Base-by-base conservation (phyloP, 2,329 filamentous ascomycete species). In the Pseudogymnoascus sp. region DNA sequence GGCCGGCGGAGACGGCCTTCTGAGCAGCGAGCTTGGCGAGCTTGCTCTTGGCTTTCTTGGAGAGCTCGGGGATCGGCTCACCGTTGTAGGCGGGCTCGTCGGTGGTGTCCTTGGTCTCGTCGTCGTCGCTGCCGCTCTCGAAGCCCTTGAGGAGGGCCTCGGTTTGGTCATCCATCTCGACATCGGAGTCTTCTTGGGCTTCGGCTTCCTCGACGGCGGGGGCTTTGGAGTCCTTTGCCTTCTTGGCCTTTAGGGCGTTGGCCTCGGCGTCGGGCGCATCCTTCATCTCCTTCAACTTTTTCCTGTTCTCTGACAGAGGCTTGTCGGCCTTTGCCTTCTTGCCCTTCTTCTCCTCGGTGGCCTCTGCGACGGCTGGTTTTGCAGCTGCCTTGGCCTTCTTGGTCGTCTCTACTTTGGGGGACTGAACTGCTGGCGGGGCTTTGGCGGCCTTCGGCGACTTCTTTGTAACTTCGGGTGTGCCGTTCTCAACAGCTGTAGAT, bases 91-190 rank as follows among this genome's bases (percentile, higher is more conserved):
- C 48, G 27, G 48, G 48, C n/a, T 12, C 48, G 27, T 55, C 45
- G 1, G 48, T 9, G 58, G 18, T 6, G 13, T 29, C 31, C 2
- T 58, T 29, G 52, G 29, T 5, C n/a, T 76, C 36, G 65, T 78
- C 79, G 39, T 81, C 79, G 39, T 82, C 81, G 60, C 75, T 77
- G 60, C 78, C 79, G 67, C 79, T 82, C 71, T 83, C 81, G 63
- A 84, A 83, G 8, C 81, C 81, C 64, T 77, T 77, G 64, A 84
- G 74, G 25, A 84, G 73, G 18, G 77, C 79, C 33, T 76, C 74
- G n/a, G 80, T 82, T 65, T 82, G 79, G 65, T 83, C 80, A 65
- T 59, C 58, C 58, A 59, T 59, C 33, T 59, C 79, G 42, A 74
- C 70, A 27, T 72, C 71, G 7, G 71, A 74, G 25, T 74, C 73